Evolutionary conservation across 2,329 filamentous ascomycete genomes (phyloP).

Genomic region (Botrytis byssoidea): DNA sequence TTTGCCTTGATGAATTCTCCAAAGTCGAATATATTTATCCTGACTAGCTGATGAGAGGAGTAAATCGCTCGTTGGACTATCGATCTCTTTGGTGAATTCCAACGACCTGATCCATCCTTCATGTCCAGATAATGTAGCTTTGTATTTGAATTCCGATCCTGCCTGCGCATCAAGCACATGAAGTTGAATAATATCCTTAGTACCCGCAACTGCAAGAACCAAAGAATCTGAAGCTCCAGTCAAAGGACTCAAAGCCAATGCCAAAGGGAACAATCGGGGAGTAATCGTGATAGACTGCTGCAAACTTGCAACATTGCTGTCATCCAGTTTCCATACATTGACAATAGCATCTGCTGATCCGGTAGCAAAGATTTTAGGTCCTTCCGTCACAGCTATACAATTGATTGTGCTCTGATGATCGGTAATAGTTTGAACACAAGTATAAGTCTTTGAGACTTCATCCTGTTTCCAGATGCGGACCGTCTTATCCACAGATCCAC

Average conservation of each 20-base stretch:
- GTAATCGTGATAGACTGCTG: slow-evolving; percentile 69
- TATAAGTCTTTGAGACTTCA: slow-evolving; percentile 36
- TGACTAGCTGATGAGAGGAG: slow-evolving; percentile 91
- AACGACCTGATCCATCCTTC: slow-evolving; percentile 93
- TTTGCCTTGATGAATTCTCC: slow-evolving; percentile 75
- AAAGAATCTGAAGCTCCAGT: slow-evolving; percentile 51
- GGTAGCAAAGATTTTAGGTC: slow-evolving; percentile 60
- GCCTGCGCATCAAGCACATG: slow-evolving; percentile 56
- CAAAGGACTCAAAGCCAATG: slow-evolving; percentile 66
- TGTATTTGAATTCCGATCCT: slow-evolving; percentile 59
- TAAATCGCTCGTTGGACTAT: slow-evolving; percentile 59
- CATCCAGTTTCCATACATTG: slow-evolving; percentile 64
- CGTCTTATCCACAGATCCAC: slow-evolving; percentile 77
- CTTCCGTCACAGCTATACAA: slow-evolving; percentile 50
- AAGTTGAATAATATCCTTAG: slow-evolving; percentile 77
- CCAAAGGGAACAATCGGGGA: slow-evolving; percentile 79
- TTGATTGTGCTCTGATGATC: slow-evolving; percentile 74
- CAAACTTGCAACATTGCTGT: slow-evolving; percentile 48
- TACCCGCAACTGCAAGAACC: slow-evolving; percentile 82
- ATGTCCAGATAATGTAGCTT: slow-evolving; percentile 80
- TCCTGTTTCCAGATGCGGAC: slow-evolving; percentile 68
- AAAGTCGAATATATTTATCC: slow-evolving; percentile 94
- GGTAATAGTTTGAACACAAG: slow-evolving; percentile 53
- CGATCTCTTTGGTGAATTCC: slow-evolving; percentile 67
- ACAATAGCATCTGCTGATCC: slow-evolving; percentile 78